Base-by-base conservation (phyloP, 495 filamentous ascomycete genomes). In the Penicillium silybi region DNA sequence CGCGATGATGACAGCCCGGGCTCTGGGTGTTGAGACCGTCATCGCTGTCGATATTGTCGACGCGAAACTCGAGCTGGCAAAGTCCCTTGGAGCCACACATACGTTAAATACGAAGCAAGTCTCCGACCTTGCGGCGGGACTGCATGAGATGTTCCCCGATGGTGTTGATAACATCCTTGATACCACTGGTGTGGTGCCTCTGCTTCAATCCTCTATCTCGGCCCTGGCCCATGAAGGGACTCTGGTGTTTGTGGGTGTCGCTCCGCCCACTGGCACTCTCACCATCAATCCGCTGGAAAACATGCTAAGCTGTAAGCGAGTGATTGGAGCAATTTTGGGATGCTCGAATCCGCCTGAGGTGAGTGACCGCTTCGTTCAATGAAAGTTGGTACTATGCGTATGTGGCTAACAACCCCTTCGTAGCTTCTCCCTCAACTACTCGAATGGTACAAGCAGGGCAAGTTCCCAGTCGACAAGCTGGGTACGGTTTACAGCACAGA, bases 11-110 rank as follows among this genome's bases (percentile, higher is more conserved):
- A 56, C 64, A 10, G 57, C 66, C 0, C 56, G 54, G 10, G 57
- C 62, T 6, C 27, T 46, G 11, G 65, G 62, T 0, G 63, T 65
- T 8, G 53, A 56, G 17, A 56, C 41, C 10, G 44, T 78, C 19
- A 63, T 77, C n/a, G 76, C 71, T 0, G 70, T 77, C 2, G 76
- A 79, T 48, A 61, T 76, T 22, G 60, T 71, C 18, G 59, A 71
- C 25, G 57, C 54, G 19, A 72, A 72, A 26, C 57, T 81, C 9
- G 62, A 63, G 23, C 23, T 76, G 16, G 74, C 76, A 4, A 61
- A 46, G 17, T 58, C 64, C 23, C 52, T 79, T 2, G 78, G 78
- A 13, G 76, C 78, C 5, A 72, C 70, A 0, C 53, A 76, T 53
- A 59, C 55, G 4, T 61, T 79, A 20, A 62, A 74, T 50, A 71